Base-by-base conservation (phyloP, 305 asterid species). In the Andrographis paniculata region DNA sequence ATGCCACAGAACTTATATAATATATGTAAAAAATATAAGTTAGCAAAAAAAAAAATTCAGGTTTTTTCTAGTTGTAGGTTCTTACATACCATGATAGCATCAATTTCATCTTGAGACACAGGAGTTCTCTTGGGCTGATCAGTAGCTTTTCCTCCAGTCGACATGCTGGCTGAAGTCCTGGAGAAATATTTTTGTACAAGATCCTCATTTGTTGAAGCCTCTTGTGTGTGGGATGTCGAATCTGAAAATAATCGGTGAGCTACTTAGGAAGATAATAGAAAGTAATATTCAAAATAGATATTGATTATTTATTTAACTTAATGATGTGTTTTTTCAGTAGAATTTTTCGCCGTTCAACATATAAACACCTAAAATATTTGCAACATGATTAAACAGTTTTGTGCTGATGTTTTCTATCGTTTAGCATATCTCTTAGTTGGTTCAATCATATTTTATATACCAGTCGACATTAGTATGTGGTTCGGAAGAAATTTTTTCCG, bases 71-170 rank as follows among this genome's bases (percentile, higher is more conserved):
- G 6, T 24, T 24, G 30, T 4, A 4, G 4, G 30, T 17, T 27
- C 16, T n/a, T 38, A 45, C 64, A 9, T 72, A 78, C 87, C 87
- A 78, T 24, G 51, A 78, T 52, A 42, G 74, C 70, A 19, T 78
- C 87, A 42, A 78, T 78, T 70, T 78, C 87, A 36, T 69, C 80
- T 39, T 50, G 56, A 40, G 87, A 58, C 27, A 78, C 62, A 1
- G 80, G 82, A 36, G 79, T 59, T 60, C 87, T 52, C 65, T 67
- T 74, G 36, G 82, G 87, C 59, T 78, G 82, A 45, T 74, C 80
- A 41, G 82, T 66, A 61, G 82, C 87, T 61, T 67, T 78, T 52
- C 87, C 82, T 42, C 76, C 72, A 6, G 58, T 41, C 56, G 69
- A 54, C 60, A 21, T 36, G 64, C 43, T 61, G 52, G 80, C 45